Evolutionary conservation across 148 eudicot genomes (phyloP), one percentile per base, ranked within the genome.

Genomic region (Amaranthus palmeri): DNA sequence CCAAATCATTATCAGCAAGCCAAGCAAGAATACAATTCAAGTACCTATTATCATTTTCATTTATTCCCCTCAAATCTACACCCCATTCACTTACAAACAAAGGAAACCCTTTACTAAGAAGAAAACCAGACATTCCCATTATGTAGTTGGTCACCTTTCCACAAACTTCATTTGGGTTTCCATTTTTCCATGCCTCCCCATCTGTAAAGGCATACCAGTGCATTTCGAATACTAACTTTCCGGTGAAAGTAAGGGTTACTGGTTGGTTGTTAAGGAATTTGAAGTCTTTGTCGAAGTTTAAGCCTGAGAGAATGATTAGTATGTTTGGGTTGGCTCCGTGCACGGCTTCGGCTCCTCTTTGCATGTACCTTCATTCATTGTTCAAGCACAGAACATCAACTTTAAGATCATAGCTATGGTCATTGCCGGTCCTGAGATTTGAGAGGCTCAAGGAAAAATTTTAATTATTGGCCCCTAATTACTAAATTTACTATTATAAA

Each of bases 1-100:
- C 99, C 54, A 88, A 76, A 76, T 95, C 99, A 64, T 74, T 57
- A 52, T 95, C 88, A 64, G 90, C 92, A 2, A 89, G 86, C 96
- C 85, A 72, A 42, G 84, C 88, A 76, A 89, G 64, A 71, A 95
- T 88, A 71, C 99, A 91, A 62, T 80, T 83, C 64, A 95, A 81
- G 77, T 79, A 95, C 84, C 96, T 83, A 60, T 90, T 90, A 44
- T 90, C 96, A 80, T 89, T 84, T 3, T 71, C 89, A 86, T 82
- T 85, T 0, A 56, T 79, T 5, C 93, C 97, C 68, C 86, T 89
- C 47, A 80, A 82, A 56, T 95, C 92, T 3, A 90, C 68, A 9
- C 99, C 99, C 75, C 85, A 92, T 81, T 95, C 99, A 56, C 96
- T 92, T 72, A 95, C 50, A 60, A 95, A 88, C 80, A 95, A 80